A percentile compares a stretch with the other conserved stretches of the same genome.
phyloP scores from a whole-genome alignment of 1,139 yeast genomes.

The Kodamaea suecica region DNA sequence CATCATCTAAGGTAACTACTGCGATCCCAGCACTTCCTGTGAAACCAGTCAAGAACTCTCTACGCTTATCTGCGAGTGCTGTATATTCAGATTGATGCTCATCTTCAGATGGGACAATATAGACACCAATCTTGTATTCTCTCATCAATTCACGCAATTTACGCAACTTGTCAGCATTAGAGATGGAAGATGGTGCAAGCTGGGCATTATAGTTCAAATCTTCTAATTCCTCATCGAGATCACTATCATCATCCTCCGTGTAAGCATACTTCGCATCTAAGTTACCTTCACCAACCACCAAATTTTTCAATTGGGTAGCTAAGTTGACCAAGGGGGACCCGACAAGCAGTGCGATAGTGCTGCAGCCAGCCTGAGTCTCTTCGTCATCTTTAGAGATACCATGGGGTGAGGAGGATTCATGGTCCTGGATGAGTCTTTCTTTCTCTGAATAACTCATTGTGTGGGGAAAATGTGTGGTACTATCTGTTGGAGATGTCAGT shows the following conservation, averaged over 20 bases:
- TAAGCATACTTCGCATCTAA: constrained; percentile 1
- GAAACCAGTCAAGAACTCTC: constrained; percentile 51
- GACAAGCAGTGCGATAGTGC: constrained; percentile 2
- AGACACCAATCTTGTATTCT: constrained; percentile 42
- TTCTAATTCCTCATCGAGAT: constrained; percentile 25
- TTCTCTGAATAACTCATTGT: constrained; percentile 20
- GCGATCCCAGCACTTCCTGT: constrained; percentile 60
- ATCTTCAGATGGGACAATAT: constrained; percentile 58
- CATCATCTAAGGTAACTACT: constrained; percentile 42
- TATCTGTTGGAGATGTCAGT: too few relatives aligned
- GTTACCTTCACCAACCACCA: constrained; percentile 2
- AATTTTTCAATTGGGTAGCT: constrained; percentile 2
- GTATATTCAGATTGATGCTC: constrained; percentile 58
- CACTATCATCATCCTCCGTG: constrained; percentile 15
- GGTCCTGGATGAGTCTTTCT: constrained; percentile 20
- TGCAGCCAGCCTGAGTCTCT: neutral
- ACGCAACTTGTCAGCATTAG: constrained; percentile 25
- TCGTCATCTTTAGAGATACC: neutral
- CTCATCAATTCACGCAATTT: constrained; percentile 42
- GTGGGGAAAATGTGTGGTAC: too few relatives aligned
- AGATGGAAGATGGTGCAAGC: constrained; percentile 12
- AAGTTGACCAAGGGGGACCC: constrained; percentile 1
- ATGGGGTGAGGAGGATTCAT: constrained; percentile 3
- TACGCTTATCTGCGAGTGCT: constrained; percentile 47
- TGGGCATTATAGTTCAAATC: constrained; percentile 16